Evolutionary conservation across 1,284 basidiomycete species (phyloP).

Genomic region (Heterobasidion occidentale): DNA sequence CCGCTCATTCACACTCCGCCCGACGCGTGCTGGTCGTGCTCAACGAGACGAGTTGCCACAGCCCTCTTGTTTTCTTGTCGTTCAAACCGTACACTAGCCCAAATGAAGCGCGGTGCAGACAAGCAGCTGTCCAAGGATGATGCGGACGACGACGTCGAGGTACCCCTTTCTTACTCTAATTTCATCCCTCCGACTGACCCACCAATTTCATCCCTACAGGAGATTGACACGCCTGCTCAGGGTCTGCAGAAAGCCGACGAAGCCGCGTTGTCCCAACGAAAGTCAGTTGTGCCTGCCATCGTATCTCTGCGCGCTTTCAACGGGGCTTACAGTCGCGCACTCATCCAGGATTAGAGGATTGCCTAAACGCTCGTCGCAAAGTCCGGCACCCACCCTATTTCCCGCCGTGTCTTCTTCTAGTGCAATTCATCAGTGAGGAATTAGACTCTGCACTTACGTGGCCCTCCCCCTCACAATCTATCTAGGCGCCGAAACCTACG

Average conservation of each 20-base stretch:
- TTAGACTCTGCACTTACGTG: not conserved
- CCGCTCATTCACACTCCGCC: not conserved
- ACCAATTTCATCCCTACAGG: not conserved
- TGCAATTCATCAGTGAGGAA: slow-evolving; percentile 2
- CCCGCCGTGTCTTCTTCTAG: slow-evolving; percentile 3
- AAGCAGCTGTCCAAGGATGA: slow-evolving; percentile 62
- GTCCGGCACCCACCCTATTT: slow-evolving; percentile 3
- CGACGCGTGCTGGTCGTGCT: not conserved
- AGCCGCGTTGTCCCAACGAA: slow-evolving; percentile 36
- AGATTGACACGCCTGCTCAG: slow-evolving; percentile 2
- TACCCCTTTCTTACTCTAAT: not conserved
- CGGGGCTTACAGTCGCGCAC: slow-evolving; percentile 9
- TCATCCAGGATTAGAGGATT: slow-evolving; percentile 44
- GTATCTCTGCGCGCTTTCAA: not conserved
- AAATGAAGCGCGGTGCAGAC: slow-evolving; percentile 57
- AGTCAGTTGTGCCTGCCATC: slow-evolving; percentile 28
- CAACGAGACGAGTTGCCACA: not conserved
- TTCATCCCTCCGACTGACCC: slow-evolving; percentile 6
- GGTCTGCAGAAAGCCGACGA: slow-evolving; percentile 16
- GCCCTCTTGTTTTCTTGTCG: not conserved
- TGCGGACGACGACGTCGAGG: slow-evolving; percentile 28
- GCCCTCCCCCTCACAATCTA: not conserved
- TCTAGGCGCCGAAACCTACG: not conserved
- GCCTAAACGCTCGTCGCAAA: slow-evolving; percentile 37
- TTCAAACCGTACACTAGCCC: not conserved